Evolutionary conservation across 116 monocot genomes (phyloP).

Genomic region (Thalassia testudinum): DNA sequence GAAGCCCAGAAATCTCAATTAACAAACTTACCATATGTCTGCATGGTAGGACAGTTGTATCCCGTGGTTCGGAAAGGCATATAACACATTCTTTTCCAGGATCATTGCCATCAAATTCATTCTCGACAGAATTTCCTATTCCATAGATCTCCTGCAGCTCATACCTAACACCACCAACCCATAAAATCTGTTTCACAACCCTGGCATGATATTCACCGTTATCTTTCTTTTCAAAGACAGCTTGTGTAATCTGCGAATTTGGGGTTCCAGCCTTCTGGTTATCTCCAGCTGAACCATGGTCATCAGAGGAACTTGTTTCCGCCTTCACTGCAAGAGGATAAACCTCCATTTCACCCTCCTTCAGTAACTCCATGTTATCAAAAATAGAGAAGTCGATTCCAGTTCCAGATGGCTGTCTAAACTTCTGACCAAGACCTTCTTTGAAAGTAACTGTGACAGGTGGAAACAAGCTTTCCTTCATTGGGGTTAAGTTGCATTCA

Average conservation of each 20-base stretch:
- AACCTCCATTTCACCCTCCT: slow-evolving; percentile 38
- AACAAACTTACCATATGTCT: too few species aligned
- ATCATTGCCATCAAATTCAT: slow-evolving; percentile 69
- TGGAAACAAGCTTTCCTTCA: too few species aligned
- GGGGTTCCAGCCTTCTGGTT: slow-evolving; percentile 14
- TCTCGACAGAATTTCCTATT: slow-evolving; percentile 76
- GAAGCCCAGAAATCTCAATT: too few species aligned
- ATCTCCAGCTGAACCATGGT: slow-evolving; percentile 7
- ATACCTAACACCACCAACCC: slow-evolving; percentile 56
- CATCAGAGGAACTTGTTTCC: slow-evolving; percentile 12
- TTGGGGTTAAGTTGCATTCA: too few species aligned
- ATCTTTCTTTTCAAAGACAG: slow-evolving; percentile 72
- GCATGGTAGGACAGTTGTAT: slow-evolving; percentile 91
- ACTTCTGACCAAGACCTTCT: too few species aligned
- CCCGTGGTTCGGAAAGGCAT: slow-evolving; percentile 74
- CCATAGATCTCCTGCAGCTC: slow-evolving; percentile 97
- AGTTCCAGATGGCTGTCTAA: slow-evolving; percentile 65
- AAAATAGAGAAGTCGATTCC: slow-evolving; percentile 65
- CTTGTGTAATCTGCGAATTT: slow-evolving; percentile 88
- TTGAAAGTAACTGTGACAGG: too few species aligned
- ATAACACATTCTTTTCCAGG: slow-evolving; percentile 94
- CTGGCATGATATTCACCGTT: slow-evolving; percentile 51
- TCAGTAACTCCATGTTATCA: slow-evolving; percentile 46
- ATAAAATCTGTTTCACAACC: slow-evolving; percentile 72
- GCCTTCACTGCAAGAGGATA: slow-evolving; percentile 32